phyloP scores from a whole-genome alignment of 805 yeast species.

The Lachancea kluyveri region DNA sequence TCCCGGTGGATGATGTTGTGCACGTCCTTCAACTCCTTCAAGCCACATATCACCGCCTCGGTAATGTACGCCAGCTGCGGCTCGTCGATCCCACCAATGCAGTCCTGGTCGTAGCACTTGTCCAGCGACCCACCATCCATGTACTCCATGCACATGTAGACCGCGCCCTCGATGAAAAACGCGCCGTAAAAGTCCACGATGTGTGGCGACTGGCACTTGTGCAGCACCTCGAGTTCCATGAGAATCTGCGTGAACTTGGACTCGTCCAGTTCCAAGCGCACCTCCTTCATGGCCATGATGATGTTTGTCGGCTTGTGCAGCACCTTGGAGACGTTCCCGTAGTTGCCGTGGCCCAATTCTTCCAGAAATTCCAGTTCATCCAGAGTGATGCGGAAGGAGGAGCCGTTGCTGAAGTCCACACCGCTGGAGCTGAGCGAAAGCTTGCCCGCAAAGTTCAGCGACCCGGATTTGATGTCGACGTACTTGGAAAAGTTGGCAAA shows the following conservation, averaged over 20 bases:
- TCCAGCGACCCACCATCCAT: slow-evolving; percentile 97
- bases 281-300: slow-evolving; percentile 96
- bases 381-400: slow-evolving; percentile 76
- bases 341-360: slow-evolving; percentile 92
- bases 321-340: slow-evolving; percentile 92
- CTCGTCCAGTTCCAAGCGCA: slow-evolving; percentile 86
- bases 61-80: slow-evolving; percentile 74
- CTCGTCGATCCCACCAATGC: slow-evolving; percentile 64
- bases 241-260: slow-evolving; percentile 88
- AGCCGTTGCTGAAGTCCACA: slow-evolving; percentile 82
- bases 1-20: slow-evolving; percentile 95
- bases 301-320: slow-evolving; percentile 89
- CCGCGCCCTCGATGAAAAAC: slow-evolving; percentile 95
- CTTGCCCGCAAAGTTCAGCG: slow-evolving; percentile 87
- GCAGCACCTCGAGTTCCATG: slow-evolving; percentile 93
- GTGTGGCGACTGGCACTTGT: slow-evolving; percentile 82
- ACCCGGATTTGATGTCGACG: slow-evolving; percentile 87
- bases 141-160: slow-evolving; percentile 95
- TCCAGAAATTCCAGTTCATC: slow-evolving; percentile 79
- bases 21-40: slow-evolving; percentile 76
- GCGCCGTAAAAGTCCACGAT: slow-evolving; percentile 98
- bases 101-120: slow-evolving; percentile 59
- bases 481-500: slow-evolving; percentile 84
- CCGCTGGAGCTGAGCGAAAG: slow-evolving; percentile 90
- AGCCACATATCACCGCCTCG: slow-evolving; percentile 72